Evolutionary conservation across 2,329 filamentous ascomycete species (phyloP).

Genomic region (Chaetomiaceae sp.): DNA sequence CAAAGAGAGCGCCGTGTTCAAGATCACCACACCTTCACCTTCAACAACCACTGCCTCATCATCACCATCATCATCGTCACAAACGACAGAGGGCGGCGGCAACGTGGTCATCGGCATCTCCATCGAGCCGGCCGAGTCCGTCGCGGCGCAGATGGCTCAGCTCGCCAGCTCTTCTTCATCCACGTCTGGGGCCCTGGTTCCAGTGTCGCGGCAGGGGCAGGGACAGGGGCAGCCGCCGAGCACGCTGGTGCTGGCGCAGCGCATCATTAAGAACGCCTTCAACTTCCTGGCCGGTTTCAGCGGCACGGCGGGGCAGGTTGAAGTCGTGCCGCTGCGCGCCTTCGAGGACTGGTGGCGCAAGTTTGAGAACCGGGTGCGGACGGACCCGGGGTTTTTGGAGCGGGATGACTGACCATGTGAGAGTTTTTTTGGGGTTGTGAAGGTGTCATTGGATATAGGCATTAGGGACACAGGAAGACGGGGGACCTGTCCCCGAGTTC

Average conservation of each 20-base stretch:
- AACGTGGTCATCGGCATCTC: constrained; percentile 75
- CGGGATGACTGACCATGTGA: constrained; percentile 35
- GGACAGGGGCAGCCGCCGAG: constrained; percentile 39
- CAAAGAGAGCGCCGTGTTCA: constrained; percentile 90
- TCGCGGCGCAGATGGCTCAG: constrained; percentile 62
- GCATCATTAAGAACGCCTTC: constrained; percentile 95
- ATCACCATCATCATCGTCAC: no score
- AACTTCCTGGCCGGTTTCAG: constrained; percentile 92
- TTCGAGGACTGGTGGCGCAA: constrained; percentile 99
- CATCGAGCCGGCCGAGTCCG: constrained; percentile 68
- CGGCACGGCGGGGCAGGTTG: constrained; percentile 55
- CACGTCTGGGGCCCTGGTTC: constrained; percentile 31
- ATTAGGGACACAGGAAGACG: no score
- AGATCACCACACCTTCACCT: constrained; percentile 40
- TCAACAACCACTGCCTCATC: no score
- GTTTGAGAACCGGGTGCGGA: constrained; percentile 80
- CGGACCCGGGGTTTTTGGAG: constrained; percentile 85
- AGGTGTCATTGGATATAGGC: no score
- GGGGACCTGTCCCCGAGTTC: no score
- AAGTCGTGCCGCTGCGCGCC: constrained; percentile 87
- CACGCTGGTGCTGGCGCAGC: constrained; percentile 78
- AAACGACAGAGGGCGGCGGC: constrained; percentile 21
- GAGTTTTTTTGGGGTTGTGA: no score
- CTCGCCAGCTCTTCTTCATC: constrained; percentile 36
- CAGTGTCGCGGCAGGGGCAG: constrained; percentile 19